phyloP scores from a whole-genome alignment of 1,284 basidiomycete genomes.

The Laetiporus sulphureus region DNA sequence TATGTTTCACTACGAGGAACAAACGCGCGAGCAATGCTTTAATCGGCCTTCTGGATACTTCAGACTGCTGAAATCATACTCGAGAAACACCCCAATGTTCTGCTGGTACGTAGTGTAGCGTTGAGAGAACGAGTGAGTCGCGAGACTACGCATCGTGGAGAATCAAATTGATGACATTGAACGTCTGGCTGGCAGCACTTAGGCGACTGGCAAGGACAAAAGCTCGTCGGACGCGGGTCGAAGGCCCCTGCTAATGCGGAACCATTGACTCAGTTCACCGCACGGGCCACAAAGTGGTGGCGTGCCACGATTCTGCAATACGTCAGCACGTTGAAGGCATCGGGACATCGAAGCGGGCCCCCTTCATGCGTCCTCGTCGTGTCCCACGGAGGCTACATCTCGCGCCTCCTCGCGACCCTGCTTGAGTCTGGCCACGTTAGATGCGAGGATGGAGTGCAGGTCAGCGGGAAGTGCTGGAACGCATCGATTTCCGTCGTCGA shows the following conservation, averaged over 20 bases:
- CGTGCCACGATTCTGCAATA: slow-evolving; percentile 35
- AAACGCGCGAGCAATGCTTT: too few species aligned
- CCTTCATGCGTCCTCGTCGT: slow-evolving; percentile 47
- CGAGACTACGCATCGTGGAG: too few species aligned
- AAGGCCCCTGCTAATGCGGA: slow-evolving; percentile 28
- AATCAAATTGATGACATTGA: too few species aligned
- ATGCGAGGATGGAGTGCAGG: slow-evolving; percentile 33
- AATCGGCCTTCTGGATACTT: too few species aligned
- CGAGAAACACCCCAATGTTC: slow-evolving; percentile 39
- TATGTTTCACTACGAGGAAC: too few species aligned
- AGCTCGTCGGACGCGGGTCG: slow-evolving; percentile 12
- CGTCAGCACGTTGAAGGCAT: slow-evolving; percentile 20
- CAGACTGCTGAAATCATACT: slow-evolving; percentile 65
- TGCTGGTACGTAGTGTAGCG: slow-evolving; percentile 35
- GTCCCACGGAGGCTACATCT: slow-evolving; percentile 62
- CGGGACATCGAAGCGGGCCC: slow-evolving; percentile 7
- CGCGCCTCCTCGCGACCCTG: slow-evolving; percentile 41
- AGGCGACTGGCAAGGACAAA: slow-evolving; percentile 55
- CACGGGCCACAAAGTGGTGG: slow-evolving; percentile 58
- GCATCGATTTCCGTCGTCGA: slow-evolving; percentile 58
- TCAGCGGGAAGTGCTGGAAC: slow-evolving; percentile 43
- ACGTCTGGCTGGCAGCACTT: slow-evolving; percentile 38
- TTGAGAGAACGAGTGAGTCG: slow-evolving; percentile 57
- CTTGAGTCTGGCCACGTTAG: slow-evolving; percentile 32
- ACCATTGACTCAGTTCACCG: slow-evolving; percentile 30